A percentile compares a stretch with the other conserved stretches of the same genome.
phyloP scores from a whole-genome alignment of 2,329 filamentous ascomycete species.

The Trichophyton mentagrophytes region DNA sequence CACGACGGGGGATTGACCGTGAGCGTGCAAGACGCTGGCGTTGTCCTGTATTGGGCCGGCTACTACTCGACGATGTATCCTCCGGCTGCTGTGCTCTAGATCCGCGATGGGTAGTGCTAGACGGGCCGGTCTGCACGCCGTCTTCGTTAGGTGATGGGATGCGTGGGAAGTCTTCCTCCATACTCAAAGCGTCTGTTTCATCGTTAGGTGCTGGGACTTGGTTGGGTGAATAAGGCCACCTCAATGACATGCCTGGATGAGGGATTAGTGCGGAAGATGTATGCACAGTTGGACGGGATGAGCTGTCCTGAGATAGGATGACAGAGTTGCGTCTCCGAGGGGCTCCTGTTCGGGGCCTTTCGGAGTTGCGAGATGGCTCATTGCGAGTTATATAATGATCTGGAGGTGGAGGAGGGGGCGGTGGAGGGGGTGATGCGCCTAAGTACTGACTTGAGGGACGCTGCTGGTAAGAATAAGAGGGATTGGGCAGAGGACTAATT shows the following conservation, averaged over 20 bases:
- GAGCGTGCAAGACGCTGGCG: slow-evolving; percentile 22
- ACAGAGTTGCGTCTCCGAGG: slow-evolving; percentile 30
- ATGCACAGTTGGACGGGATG: slow-evolving; percentile 7
- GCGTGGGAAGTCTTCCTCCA: slow-evolving; percentile 15
- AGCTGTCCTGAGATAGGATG: slow-evolving; percentile 27
- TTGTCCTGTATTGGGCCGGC: slow-evolving; percentile 9
- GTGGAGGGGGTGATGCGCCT: slow-evolving; percentile 22
- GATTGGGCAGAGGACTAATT: slow-evolving; percentile 19
- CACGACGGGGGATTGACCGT: slow-evolving; percentile 24
- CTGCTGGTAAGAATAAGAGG: slow-evolving; percentile 15
- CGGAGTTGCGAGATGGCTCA: slow-evolving; percentile 21
- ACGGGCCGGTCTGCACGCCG: slow-evolving; percentile 1
- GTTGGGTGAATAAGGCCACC: slow-evolving; percentile 31
- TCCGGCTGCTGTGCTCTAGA: not conserved
- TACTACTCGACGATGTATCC: not conserved
- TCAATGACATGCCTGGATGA: slow-evolving; percentile 25
- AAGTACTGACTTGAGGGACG: slow-evolving; percentile 16
- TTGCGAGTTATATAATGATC: slow-evolving; percentile 19
- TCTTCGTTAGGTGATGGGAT: slow-evolving; percentile 9
- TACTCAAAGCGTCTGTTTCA: not conserved
- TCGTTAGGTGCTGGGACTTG: slow-evolving; percentile 20
- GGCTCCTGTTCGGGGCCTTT: slow-evolving; percentile 18
- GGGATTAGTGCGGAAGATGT: slow-evolving; percentile 16
- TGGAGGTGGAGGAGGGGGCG: slow-evolving; percentile 20
- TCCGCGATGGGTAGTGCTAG: not conserved